These are phyloP conservation scores for Afroboletus lepidellus DNA, from an alignment of 1,284 basidiomycete species.

Conservation along the genomic window DNA sequence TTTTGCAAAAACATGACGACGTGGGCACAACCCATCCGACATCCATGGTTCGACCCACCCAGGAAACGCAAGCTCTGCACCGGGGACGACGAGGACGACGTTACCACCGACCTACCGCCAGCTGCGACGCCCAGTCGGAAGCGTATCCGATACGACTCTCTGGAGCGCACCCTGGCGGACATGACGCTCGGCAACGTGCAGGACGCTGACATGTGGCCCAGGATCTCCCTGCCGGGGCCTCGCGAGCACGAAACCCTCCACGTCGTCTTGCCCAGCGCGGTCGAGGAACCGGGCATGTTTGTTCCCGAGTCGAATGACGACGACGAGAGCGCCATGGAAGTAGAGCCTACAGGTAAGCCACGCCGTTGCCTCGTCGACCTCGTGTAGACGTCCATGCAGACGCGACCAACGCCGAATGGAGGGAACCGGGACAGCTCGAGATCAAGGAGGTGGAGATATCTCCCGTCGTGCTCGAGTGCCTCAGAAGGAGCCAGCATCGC, in stretches of 20 bases:
- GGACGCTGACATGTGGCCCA: conserved; percentile 17
- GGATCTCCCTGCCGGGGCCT: conserved; percentile 1
- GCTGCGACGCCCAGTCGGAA: conserved; percentile 38
- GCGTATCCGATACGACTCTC: conserved; percentile 46
- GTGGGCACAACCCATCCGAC: conserved; percentile 40
- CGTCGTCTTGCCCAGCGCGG: conserved; percentile 37
- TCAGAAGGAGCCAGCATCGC: conserved; percentile 30
- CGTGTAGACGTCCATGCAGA: background rate
- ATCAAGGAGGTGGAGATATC: conserved; percentile 37
- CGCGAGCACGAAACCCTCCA: conserved; percentile 12
- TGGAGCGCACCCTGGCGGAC: conserved; percentile 59
- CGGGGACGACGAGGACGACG: conserved; percentile 18
- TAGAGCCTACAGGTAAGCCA: conserved; percentile 44
- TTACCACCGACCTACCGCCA: conserved; percentile 8
- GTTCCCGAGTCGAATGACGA: conserved; percentile 48
- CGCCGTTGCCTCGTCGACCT: background rate
- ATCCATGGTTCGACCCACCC: conserved; percentile 55
- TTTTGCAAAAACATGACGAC: conserved; percentile 22
- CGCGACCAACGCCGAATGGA: background rate
- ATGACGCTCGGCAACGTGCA: conserved; percentile 40
- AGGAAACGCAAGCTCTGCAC: conserved; percentile 48
- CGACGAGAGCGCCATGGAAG: conserved; percentile 60
- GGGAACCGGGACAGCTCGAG: conserved; percentile 38
- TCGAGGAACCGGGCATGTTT: conserved; percentile 46
- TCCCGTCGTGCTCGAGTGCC: conserved; percentile 46